Evolutionary conservation across 75 land plant species (phyloP).

Genomic region (Azolla pinnata): DNA sequence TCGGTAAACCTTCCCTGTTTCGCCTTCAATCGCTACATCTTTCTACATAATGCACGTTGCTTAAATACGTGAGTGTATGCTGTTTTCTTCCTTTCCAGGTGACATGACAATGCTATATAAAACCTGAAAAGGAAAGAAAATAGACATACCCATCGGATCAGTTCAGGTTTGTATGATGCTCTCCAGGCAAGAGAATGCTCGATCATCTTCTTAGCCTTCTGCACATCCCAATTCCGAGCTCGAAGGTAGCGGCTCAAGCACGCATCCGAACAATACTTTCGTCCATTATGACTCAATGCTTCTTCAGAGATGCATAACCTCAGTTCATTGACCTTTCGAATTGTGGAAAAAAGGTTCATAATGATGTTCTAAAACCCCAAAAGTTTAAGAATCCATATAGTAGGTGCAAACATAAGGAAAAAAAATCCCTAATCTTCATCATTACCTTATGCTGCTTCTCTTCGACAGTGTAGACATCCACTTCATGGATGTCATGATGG

Average conservation of each 20-base stretch:
- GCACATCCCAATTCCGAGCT: constrained; percentile 77
- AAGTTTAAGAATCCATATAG: too few relatives aligned
- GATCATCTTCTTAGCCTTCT: constrained; percentile 77
- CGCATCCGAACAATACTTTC: constrained; percentile 49
- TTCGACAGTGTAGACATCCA: too few relatives aligned
- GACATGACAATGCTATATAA: background rate
- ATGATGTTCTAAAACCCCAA: too few relatives aligned
- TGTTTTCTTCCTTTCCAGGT: too few relatives aligned
- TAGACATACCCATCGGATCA: constrained; percentile 69
- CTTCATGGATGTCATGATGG: too few relatives aligned
- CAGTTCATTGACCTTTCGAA: constrained; percentile 55
- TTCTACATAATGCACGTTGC: too few relatives aligned
- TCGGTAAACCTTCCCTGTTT: constrained; percentile 29
- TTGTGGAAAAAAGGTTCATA: too few relatives aligned
- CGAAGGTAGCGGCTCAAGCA: constrained; percentile 72
- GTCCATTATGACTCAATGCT: constrained; percentile 39
- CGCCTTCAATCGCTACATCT: constrained; percentile 22
- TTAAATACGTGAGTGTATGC: too few relatives aligned
- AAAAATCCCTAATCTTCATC: too few relatives aligned
- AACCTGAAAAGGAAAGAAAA: background rate
- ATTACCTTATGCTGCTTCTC: too few relatives aligned
- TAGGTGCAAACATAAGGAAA: too few relatives aligned
- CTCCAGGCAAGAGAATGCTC: constrained; percentile 79
- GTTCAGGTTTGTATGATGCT: constrained; percentile 72
- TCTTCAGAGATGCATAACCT: constrained; percentile 50